A percentile compares a stretch with the other conserved stretches of the same genome.
Conservation (phyloP, 306 rosid species). For the Cucurbita argyrosperma region DNA sequence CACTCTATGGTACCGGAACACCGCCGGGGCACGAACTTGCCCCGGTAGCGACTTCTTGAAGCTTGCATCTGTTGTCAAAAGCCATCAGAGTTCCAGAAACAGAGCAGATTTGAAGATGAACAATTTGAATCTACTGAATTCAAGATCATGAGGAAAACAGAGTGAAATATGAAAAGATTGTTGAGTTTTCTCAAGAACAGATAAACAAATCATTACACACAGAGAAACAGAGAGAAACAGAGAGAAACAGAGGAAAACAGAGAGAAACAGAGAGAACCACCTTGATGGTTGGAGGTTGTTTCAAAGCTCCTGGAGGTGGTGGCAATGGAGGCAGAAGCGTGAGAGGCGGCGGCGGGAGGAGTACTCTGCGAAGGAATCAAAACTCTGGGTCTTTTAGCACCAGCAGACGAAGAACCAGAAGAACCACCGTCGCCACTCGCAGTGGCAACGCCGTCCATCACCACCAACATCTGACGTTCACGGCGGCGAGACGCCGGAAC, state of each 20-base stretch:
- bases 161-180: neutral
- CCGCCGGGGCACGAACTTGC: conserved; percentile 53
- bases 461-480: conserved; percentile 26
- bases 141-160: neutral
- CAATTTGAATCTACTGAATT: neutral
- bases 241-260: neutral
- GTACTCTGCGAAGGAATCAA: conserved; percentile 25
- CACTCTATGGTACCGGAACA: conserved; percentile 69
- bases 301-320: conserved; percentile 33
- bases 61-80: conserved; percentile 35
- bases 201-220: neutral
- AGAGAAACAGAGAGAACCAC: conserved; percentile 6
- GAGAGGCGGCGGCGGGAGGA: conserved; percentile 28
- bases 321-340: conserved; percentile 38
- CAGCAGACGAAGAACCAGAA: conserved; percentile 34
- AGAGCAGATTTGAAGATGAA: neutral
- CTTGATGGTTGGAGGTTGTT: conserved; percentile 39
- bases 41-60: conserved; percentile 48
- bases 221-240: neutral
- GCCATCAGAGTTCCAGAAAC: neutral
- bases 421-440: conserved; percentile 14
- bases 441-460: neutral
- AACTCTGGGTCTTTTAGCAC: conserved; percentile 39
- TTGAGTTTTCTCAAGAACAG: neutral
- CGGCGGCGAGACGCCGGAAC: conserved; percentile 43